A percentile compares a stretch with the other conserved stretches of the same genome.
Evolutionary conservation across 1,139 yeast genomes (phyloP).

Genomic region (Kazachstania sp.): DNA sequence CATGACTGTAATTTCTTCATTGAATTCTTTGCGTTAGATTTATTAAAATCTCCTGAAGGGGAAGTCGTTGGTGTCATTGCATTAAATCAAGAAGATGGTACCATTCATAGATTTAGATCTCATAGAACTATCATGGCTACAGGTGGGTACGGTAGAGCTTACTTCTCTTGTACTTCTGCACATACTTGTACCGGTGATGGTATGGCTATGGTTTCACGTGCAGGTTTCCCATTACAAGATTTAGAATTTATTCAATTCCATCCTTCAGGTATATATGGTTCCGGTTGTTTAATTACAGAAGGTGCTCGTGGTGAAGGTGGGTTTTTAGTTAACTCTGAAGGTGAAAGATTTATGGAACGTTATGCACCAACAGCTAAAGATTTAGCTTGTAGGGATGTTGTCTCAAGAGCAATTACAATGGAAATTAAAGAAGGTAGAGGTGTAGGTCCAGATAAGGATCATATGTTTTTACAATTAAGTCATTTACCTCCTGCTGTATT

Average conservation of each 20-base stretch:
- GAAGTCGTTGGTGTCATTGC: constrained; percentile 96
- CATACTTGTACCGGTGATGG: constrained; percentile 99
- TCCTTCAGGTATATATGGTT: constrained; percentile 98
- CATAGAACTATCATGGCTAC: constrained; percentile 96
- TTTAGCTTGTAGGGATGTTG: constrained; percentile 97
- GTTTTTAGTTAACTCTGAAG: constrained; percentile 87
- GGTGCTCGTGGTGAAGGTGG: constrained; percentile 99
- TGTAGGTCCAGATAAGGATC: constrained; percentile 94
- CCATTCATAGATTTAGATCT: constrained; percentile 94
- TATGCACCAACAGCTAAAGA: constrained; percentile 99
- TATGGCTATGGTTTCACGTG: constrained; percentile 95
- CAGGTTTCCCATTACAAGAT: constrained; percentile 96
- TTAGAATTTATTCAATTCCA: constrained; percentile 98
- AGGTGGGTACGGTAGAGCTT: constrained; percentile 98
- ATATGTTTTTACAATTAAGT: constrained; percentile 86
- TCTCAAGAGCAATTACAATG: constrained; percentile 95
- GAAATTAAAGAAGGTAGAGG: constrained; percentile 99
- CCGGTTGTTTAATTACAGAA: constrained; percentile 97
- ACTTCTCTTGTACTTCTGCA: constrained; percentile 97
- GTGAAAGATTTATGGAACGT: constrained; percentile 99
- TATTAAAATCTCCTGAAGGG: constrained; percentile 82
- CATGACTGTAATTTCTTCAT: constrained; percentile 97
- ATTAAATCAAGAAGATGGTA: constrained; percentile 97
- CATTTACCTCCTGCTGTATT: constrained; percentile 90
- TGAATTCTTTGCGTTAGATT: constrained; percentile 93